phyloP scores from a whole-genome alignment of 2,329 filamentous ascomycete genomes.

The Botrytis paeoniae region DNA sequence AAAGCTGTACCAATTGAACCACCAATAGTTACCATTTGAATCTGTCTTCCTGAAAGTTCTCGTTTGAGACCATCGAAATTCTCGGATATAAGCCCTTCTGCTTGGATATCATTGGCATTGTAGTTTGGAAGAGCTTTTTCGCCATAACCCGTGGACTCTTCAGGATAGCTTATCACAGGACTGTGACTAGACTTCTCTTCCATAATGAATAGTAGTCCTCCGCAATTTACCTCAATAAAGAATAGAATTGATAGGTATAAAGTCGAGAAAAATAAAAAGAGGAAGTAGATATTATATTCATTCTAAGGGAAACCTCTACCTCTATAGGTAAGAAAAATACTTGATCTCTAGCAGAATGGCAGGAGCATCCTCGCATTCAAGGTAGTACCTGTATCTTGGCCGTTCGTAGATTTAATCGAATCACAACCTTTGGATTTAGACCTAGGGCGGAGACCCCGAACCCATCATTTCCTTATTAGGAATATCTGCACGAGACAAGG shows the following conservation, averaged over 20 bases:
- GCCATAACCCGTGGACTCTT: slow-evolving; percentile 20
- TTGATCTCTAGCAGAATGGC: not conserved
- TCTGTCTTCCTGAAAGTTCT: slow-evolving; percentile 44
- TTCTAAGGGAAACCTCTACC: not conserved
- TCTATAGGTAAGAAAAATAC: not conserved
- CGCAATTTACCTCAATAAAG: not conserved
- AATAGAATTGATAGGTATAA: not conserved
- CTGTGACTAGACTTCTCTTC: slow-evolving; percentile 22
- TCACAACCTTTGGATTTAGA: not conserved
- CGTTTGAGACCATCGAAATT: slow-evolving; percentile 34
- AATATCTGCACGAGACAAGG: not conserved
- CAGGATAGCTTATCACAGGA: slow-evolving; percentile 14
- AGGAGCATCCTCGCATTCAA: not conserved
- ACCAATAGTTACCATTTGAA: slow-evolving; percentile 50
- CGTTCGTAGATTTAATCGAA: not conserved
- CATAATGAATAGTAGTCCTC: not conserved
- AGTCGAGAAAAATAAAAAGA: no score
- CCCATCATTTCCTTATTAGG: slow-evolving; percentile 1
- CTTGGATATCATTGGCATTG: not conserved
- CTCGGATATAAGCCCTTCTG: slow-evolving; percentile 21
- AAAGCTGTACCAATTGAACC: slow-evolving; percentile 48
- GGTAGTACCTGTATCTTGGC: slow-evolving; percentile 1
- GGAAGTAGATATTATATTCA: not conserved
- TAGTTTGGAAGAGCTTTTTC: slow-evolving; percentile 8
- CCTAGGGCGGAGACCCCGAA: not conserved